Evolutionary conservation across 192 early-diverging fungal species (phyloP), one percentile per base, ranked within the genome.

Genomic region (Spizellomyces sp.): DNA sequence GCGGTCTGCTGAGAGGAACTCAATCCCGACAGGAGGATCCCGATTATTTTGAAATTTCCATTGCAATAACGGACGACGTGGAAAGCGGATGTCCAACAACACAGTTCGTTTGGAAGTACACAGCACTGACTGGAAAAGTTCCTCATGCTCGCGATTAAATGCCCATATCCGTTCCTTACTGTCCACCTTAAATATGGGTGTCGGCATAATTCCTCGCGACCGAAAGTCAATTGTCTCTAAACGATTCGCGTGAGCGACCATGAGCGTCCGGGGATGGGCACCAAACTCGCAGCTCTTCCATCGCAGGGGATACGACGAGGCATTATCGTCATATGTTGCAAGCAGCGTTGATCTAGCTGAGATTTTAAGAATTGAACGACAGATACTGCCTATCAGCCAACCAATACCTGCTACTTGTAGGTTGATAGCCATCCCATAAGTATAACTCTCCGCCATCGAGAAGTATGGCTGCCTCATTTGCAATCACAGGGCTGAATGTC

Each of bases 211-310:
- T 17, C 19, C n/a, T 0, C 27, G 27, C 27, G 42, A 27, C 42
- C 70, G 61, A 17, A 67, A 67, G 41, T 74, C 72, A 42, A 74
- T 14, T 27, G 22, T 56, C 9, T 74, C 72, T 8, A 74, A 36
- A 19, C 50, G 52, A 15, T 66, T 45, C 14, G 48, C 44, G 36
- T 74, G 65, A 5, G 56, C 50, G 4, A 74, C 65, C 9, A 67
- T 36, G 12, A 74, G 46, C 3, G 64, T 59, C 0, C 72, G 64
- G 15, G 65, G 64, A 59, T 74, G 72, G 8, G 52, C 27, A 17
- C 56, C 72, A 47, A 63, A 74, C 8, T 60, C 44, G 52, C 63
- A 66, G 12, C 55, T 27, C 52, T 74, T 74, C 64, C 72, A 67
- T 47, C 47, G 57, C 14, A 14, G n/a, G 5, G 9, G 21, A 50